These are phyloP conservation scores for Mucor ambiguus DNA, from an alignment of 371 early-diverging fungal genomes.

Conservation along the genomic window DNA sequence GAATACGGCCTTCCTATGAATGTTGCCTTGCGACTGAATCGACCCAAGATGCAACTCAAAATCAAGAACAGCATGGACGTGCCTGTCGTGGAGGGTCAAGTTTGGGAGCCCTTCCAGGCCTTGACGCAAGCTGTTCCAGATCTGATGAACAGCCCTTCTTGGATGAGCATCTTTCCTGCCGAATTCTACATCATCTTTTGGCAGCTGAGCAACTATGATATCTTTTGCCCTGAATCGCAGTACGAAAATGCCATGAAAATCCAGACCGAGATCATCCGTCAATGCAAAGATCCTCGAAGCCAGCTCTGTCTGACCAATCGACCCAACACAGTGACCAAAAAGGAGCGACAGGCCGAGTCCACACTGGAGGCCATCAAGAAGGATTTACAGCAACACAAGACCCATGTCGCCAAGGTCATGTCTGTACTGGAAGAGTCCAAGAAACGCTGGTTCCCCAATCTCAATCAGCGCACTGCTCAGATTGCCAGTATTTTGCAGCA, in stretches of 20 bases:
- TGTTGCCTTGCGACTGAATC: constrained; percentile 72
- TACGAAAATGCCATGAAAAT: constrained; percentile 74
- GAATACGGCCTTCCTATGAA: constrained; percentile 69
- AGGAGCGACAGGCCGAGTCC: constrained; percentile 43
- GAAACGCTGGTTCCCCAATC: constrained; percentile 69
- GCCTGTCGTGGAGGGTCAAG: constrained; percentile 22
- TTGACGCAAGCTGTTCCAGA: constrained; percentile 18
- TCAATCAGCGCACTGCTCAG: constrained; percentile 53
- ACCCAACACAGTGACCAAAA: constrained; percentile 36
- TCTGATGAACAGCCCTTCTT: constrained; percentile 38
- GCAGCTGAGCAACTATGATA: constrained; percentile 83
- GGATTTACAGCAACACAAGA: constrained; percentile 49
- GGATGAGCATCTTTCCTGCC: constrained; percentile 60
- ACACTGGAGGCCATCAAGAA: constrained; percentile 31
- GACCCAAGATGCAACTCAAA: constrained; percentile 61
- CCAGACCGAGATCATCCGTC: constrained; percentile 49
- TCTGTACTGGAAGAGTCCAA: constrained; percentile 64
- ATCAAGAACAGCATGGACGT: constrained; percentile 26
- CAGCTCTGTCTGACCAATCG: constrained; percentile 30
- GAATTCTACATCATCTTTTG: constrained; percentile 87
- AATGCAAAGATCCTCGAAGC: constrained; percentile 42
- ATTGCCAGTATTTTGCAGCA: constrained; percentile 69
- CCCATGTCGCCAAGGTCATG: constrained; percentile 50
- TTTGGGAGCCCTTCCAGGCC: constrained; percentile 29
- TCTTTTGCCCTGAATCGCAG: constrained; percentile 70